Evolutionary conservation across 225 moss, liverwort and hornwort species (phyloP), one percentile per base, ranked within the genome.

Genomic region (Pseudisothecium myosuroides): DNA sequence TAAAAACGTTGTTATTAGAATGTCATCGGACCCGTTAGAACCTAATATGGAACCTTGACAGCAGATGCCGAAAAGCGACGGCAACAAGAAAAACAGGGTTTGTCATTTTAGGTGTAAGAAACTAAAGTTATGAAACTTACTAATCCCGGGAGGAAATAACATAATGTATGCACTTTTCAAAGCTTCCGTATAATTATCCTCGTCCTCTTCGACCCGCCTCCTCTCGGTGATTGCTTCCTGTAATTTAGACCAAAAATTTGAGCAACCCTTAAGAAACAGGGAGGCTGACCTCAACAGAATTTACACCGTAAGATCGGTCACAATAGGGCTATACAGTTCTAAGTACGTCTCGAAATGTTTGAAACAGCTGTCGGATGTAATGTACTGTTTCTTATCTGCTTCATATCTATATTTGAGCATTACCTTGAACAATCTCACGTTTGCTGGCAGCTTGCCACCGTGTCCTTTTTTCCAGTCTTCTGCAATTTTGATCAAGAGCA

Each of bases 181-280:
- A 84, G 99, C 96, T 92, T 99, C 99, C 28, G 88, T 93, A 81
- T 97, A 99, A 85, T 99, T 99, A 74, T 99, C 99, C 88, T 99
- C 99, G 13, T 97, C 96, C 88, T 94, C 93, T 83, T 92, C 90
- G 11, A 94, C 87, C 77, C 90, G 93, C 89, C 91, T 93, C 88
- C 96, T 96, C 86, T 95, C 92, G 71, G 88, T 92, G 41, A 99
- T 94, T 80, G 95, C 99, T 93, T 95, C 95, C 99, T 99, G 92
- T 19, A 88, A 69, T 88, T 86, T 83, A 64, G 37, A 87, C 27
- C 83, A 90, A 74, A 69, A 67, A 84, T 47, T 61, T 73, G 69
- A 85, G 78, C 86, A 52, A 39, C 12, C 41, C 76, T 72, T 55
- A 31, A 89, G 82, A 74, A 88, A 32, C 62, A 89, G 47, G 49